A percentile compares a stretch with the other conserved stretches of the same genome.
Conservation (phyloP, 2,329 filamentous ascomycete genomes). For the Neurospora crassa region DNA sequence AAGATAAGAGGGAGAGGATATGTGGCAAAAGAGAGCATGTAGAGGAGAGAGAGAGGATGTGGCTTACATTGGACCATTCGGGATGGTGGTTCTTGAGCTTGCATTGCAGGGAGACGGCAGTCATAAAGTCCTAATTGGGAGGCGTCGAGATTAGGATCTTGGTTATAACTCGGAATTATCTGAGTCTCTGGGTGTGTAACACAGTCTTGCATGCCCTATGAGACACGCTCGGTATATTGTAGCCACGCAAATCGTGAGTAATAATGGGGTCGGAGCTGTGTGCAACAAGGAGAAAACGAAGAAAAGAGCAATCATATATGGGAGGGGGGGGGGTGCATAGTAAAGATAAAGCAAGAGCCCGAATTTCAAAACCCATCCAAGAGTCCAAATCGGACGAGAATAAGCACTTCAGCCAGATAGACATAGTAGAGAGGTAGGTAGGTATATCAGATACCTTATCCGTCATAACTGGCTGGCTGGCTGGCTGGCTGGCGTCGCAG, state of each 20-base stretch:
- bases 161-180: too few species aligned
- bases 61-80: slow-evolving; percentile 59
- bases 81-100: slow-evolving; percentile 62
- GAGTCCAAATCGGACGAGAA: too few species aligned
- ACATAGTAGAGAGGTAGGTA: not conserved
- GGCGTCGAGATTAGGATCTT: too few species aligned
- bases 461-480: not conserved
- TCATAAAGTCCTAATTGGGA: slow-evolving; percentile 55
- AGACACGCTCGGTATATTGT: not conserved
- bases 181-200: too few species aligned
- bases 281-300: too few species aligned
- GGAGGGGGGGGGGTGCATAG: too few species aligned
- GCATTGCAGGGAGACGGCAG: slow-evolving; percentile 57
- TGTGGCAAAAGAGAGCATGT: too few species aligned
- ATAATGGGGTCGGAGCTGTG: too few species aligned
- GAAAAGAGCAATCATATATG: too few species aligned
- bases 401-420: not conserved
- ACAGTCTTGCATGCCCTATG: not conserved
- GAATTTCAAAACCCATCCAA: not conserved
- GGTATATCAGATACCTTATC: not conserved
- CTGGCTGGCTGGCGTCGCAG: not conserved
- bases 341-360: not conserved
- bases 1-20: too few species aligned
- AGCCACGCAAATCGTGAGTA: not conserved
- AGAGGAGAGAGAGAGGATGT: too few species aligned